A percentile compares a stretch with the other conserved stretches of the same genome.
phyloP scores from a whole-genome alignment of 257 asterid species.

The Craterostigma plantagineum region DNA sequence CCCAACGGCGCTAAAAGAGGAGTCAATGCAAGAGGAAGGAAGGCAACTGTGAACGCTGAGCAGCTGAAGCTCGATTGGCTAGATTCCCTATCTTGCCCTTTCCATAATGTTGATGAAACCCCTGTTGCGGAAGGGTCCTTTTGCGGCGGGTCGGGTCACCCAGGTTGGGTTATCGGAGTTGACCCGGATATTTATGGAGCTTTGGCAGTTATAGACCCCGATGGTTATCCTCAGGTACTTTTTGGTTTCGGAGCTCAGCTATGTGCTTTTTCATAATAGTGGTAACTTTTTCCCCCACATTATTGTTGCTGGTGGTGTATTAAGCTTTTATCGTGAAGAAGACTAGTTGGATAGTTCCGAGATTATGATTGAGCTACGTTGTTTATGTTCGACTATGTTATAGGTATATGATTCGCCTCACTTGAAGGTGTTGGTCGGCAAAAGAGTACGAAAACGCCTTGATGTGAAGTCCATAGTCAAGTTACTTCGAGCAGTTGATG shows the following conservation, averaged over 20 bases:
- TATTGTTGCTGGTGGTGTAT: not conserved
- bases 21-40: conserved; percentile 7
- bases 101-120: conserved; percentile 4
- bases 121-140: conserved; percentile 1
- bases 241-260: not conserved
- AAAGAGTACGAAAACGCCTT: conserved; percentile 32
- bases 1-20: conserved; percentile 9
- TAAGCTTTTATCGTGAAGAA: not conserved
- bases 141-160: conserved; percentile 7
- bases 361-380: not conserved
- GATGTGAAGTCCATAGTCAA: conserved; percentile 44
- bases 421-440: conserved; percentile 34
- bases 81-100: conserved; percentile 34
- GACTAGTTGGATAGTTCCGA: not conserved
- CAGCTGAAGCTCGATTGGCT: conserved; percentile 32
- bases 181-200: conserved; percentile 68
- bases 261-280: no score
- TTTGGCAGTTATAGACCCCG: conserved; percentile 40
- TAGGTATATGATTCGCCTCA: conserved; percentile 61
- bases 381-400: not conserved
- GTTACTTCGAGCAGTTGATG: conserved; percentile 38
- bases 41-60: conserved; percentile 14
- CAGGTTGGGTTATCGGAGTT: conserved; percentile 40
- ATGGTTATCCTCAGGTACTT: conserved; percentile 26
- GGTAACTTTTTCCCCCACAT: no score